Conservation (phyloP, 371 early-diverging fungal genomes). For the Paraphysoderma sedebokerense region DNA sequence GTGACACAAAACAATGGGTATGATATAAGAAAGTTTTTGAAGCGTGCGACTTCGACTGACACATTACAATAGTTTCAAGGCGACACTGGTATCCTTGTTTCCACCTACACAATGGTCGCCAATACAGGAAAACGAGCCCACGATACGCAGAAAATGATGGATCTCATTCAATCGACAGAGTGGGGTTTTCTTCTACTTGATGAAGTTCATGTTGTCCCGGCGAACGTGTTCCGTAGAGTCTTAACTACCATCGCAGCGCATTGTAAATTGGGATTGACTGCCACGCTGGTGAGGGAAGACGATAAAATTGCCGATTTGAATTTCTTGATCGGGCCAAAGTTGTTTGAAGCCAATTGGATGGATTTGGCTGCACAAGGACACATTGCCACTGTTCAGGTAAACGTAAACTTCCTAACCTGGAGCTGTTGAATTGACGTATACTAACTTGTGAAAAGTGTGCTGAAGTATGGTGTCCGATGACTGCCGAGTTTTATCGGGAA, state of each 20-base stretch:
- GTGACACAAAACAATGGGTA: slow-evolving; percentile 83
- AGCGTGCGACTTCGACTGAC: not conserved
- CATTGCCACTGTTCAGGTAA: slow-evolving; percentile 87
- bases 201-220: slow-evolving; percentile 99
- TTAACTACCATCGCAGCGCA: slow-evolving; percentile 91
- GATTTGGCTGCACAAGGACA: slow-evolving; percentile 94
- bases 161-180: slow-evolving; percentile 75
- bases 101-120: slow-evolving; percentile 98
- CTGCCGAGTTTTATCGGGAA: slow-evolving; percentile 92
- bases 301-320: slow-evolving; percentile 98
- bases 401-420: too few relatives aligned
- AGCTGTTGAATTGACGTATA: not conserved
- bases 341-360: slow-evolving; percentile 99
- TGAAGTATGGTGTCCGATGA: slow-evolving; percentile 99
- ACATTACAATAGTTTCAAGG: slow-evolving; percentile 45
- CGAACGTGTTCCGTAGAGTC: slow-evolving; percentile 96
- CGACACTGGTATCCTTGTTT: slow-evolving; percentile 84
- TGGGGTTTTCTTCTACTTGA: slow-evolving; percentile 98
- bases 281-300: slow-evolving; percentile 98
- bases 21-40: slow-evolving; percentile 5
- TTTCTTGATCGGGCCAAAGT: slow-evolving; percentile 98
- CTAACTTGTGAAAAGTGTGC: slow-evolving; percentile 47
- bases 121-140: slow-evolving; percentile 87
- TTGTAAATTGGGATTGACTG: slow-evolving; percentile 96
- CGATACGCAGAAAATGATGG: slow-evolving; percentile 95